These are phyloP conservation scores for Phaeophleospora eucalypticola DNA, from an alignment of 2,329 filamentous ascomycete genomes.

Conservation along the genomic window DNA sequence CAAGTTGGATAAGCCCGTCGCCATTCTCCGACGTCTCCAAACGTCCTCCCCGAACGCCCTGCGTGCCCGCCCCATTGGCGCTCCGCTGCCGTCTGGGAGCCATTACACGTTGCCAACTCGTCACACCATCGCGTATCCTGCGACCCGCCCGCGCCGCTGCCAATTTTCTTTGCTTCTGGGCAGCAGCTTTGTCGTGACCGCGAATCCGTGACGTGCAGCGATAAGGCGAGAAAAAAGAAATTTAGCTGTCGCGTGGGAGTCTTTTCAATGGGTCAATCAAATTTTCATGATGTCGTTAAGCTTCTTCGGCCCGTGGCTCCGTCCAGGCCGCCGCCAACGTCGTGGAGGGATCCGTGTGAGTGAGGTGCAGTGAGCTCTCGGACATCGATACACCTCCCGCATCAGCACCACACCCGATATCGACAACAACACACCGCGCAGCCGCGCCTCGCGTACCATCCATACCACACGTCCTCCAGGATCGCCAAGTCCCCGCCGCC, in stretches of 20 bases:
- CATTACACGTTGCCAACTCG: neutral
- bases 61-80: neutral
- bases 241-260: too few species aligned
- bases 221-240: too few species aligned
- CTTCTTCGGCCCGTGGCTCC: neutral
- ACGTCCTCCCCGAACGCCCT: neutral
- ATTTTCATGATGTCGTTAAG: neutral
- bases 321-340: neutral
- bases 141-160: neutral
- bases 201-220: too few species aligned
- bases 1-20: neutral
- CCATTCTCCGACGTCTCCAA: neutral
- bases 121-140: neutral
- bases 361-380: neutral
- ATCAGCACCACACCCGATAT: too few species aligned
- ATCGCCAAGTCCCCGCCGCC: neutral
- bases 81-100: neutral
- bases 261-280: neutral
- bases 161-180: too few species aligned
- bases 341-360: neutral
- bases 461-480: neutral
- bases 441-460: neutral
- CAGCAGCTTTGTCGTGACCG: too few species aligned
- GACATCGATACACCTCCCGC: too few species aligned
- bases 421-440: neutral